Conservation (phyloP, 1,284 basidiomycete species). For the Fomitopsis pinicola region DNA sequence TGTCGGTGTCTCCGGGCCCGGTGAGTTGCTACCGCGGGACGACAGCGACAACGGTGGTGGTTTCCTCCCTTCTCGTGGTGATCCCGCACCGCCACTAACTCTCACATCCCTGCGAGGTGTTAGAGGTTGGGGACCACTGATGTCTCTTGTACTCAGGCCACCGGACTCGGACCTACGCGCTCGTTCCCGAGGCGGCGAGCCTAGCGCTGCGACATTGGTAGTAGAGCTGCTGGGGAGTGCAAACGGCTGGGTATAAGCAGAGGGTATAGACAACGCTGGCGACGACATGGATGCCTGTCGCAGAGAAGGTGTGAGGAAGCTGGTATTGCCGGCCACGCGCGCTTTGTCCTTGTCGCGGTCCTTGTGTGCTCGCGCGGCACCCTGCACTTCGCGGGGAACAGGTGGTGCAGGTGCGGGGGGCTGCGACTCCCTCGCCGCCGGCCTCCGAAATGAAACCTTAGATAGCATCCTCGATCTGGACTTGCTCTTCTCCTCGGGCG, state of each 20-base stretch:
- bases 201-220: slow-evolving; percentile 35
- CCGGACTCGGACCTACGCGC: slow-evolving; percentile 37
- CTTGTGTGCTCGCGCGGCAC: slow-evolving; percentile 27
- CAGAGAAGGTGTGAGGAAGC: slow-evolving; percentile 59
- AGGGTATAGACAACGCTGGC: slow-evolving; percentile 52
- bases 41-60: slow-evolving; percentile 35
- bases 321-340: slow-evolving; percentile 48
- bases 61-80: slow-evolving; percentile 22
- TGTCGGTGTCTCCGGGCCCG: slow-evolving; percentile 44
- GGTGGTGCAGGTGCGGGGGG: slow-evolving; percentile 39
- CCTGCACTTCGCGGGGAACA: slow-evolving; percentile 23
- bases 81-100: slow-evolving; percentile 18
- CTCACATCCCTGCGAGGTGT: slow-evolving; percentile 28
- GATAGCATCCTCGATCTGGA: slow-evolving; percentile 41
- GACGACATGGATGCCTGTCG: slow-evolving; percentile 69
- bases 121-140: slow-evolving; percentile 40
- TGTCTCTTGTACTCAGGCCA: slow-evolving; percentile 29
- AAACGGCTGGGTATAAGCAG: slow-evolving; percentile 46
- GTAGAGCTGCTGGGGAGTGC: slow-evolving; percentile 43
- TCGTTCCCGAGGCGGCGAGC: slow-evolving; percentile 40
- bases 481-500: slow-evolving; percentile 34
- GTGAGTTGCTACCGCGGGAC: slow-evolving; percentile 24
- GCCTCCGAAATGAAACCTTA: slow-evolving; percentile 51
- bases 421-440: slow-evolving; percentile 37
- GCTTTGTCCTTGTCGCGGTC: slow-evolving; percentile 29